phyloP scores from a whole-genome alignment of 2,329 filamentous ascomycete genomes.

The Monosporascus sp. region DNA sequence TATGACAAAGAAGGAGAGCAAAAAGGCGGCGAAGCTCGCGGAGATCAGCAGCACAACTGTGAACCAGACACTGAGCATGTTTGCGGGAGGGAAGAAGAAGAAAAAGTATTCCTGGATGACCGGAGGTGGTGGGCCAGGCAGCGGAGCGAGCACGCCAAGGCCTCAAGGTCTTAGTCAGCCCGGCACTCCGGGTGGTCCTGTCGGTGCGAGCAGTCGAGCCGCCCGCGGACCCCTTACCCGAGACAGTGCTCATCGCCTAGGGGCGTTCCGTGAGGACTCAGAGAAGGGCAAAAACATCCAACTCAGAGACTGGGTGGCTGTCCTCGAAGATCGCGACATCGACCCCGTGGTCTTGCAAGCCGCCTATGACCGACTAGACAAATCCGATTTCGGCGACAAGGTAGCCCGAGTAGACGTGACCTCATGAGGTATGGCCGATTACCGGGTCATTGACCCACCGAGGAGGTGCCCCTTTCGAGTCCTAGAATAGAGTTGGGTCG shows the following conservation, averaged over 20 bases:
- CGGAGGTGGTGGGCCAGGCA: slow-evolving; percentile 40
- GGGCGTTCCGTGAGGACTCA: slow-evolving; percentile 73
- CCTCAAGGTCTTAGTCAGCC: slow-evolving; percentile 25
- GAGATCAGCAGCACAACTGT: slow-evolving; percentile 78
- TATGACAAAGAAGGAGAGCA: slow-evolving; percentile 79
- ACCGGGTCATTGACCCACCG: neutral
- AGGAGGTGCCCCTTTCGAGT: neutral
- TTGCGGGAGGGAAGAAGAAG: slow-evolving; percentile 57
- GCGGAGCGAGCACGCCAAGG: slow-evolving; percentile 49
- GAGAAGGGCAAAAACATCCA: slow-evolving; percentile 76
- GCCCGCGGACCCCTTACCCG: slow-evolving; percentile 41
- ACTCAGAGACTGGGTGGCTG: slow-evolving; percentile 73
- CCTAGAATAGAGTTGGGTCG: too few species aligned
- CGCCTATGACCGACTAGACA: slow-evolving; percentile 50
- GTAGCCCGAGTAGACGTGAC: slow-evolving; percentile 10
- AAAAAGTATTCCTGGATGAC: slow-evolving; percentile 76
- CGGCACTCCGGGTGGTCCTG: slow-evolving; percentile 28
- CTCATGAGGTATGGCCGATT: neutral
- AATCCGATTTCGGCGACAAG: slow-evolving; percentile 32
- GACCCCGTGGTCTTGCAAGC: slow-evolving; percentile 59
- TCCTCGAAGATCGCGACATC: slow-evolving; percentile 72
- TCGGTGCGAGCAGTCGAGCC: slow-evolving; percentile 29
- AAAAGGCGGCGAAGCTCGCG: slow-evolving; percentile 68
- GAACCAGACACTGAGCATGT: slow-evolving; percentile 76
- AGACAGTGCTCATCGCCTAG: slow-evolving; percentile 58